These are phyloP conservation scores for Diaporthe eres DNA, from an alignment of 2,329 filamentous ascomycete genomes.

Conservation along the genomic window DNA sequence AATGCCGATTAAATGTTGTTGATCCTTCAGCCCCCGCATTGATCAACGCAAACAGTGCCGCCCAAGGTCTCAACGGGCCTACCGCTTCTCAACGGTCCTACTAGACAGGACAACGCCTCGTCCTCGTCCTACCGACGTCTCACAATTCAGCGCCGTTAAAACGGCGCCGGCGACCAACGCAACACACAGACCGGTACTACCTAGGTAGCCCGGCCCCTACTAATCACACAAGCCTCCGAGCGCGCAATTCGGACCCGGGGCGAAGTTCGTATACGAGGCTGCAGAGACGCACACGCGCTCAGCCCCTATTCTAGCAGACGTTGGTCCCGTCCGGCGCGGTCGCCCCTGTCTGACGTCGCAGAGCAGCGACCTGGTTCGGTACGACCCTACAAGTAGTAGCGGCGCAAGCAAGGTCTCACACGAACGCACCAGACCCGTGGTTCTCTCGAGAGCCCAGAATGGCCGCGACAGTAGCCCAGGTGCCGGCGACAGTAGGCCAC, in stretches of 20 bases:
- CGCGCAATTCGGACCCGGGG: not conserved
- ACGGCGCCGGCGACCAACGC: slow-evolving; percentile 5
- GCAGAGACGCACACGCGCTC: slow-evolving; percentile 22
- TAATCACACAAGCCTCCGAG: slow-evolving; percentile 18
- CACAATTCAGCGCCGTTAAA: slow-evolving; percentile 25
- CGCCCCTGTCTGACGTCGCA: slow-evolving; percentile 6
- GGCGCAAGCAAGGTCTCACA: slow-evolving; percentile 11
- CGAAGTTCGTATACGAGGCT: slow-evolving; percentile 22
- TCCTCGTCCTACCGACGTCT: slow-evolving; percentile 3
- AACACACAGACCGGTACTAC: slow-evolving; percentile 17
- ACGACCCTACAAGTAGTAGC: slow-evolving; percentile 1
- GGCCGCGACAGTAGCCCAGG: slow-evolving; percentile 52
- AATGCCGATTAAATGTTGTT: slow-evolving; percentile 30
- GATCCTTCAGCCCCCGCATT: slow-evolving; percentile 25
- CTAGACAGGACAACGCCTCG: not conserved
- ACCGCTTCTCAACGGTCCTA: not conserved
- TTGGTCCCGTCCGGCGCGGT: slow-evolving; percentile 19
- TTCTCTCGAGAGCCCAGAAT: slow-evolving; percentile 41
- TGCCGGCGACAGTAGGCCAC: slow-evolving; percentile 45
- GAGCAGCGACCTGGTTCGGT: slow-evolving; percentile 3
- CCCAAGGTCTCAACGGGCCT: slow-evolving; percentile 3
- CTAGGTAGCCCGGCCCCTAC: not conserved
- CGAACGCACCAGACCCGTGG: not conserved
- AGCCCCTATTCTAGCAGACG: slow-evolving; percentile 14
- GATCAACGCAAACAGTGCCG: not conserved